Conservation (phyloP, 345 rosid genomes). For the Camelina hispida region DNA sequence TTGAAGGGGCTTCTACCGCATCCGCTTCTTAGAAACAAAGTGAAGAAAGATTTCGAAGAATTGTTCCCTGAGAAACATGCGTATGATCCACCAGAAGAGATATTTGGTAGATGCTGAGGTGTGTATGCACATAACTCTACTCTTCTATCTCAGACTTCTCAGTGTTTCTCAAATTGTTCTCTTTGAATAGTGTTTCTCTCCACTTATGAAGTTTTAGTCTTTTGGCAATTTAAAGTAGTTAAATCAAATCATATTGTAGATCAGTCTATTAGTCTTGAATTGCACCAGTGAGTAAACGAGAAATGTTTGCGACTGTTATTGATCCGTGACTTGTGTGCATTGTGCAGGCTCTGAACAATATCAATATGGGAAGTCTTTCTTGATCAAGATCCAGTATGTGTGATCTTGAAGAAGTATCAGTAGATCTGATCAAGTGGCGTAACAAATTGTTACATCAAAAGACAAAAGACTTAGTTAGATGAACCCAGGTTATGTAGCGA, state of each 20-base stretch:
- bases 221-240: slow-evolving; percentile 4
- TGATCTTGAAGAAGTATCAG: not conserved
- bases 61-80: slow-evolving; percentile 86
- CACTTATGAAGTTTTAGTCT: slow-evolving; percentile 16
- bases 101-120: slow-evolving; percentile 72
- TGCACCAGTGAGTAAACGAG: not conserved
- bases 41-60: slow-evolving; percentile 92
- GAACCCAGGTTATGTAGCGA: slow-evolving; percentile 3
- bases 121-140: slow-evolving; percentile 21
- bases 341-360: not conserved
- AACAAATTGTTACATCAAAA: slow-evolving; percentile 6
- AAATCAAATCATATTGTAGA: not conserved
- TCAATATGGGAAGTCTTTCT: not conserved
- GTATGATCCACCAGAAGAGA: slow-evolving; percentile 94
- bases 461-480: not conserved
- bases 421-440: slow-evolving; percentile 1
- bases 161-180: slow-evolving; percentile 23
- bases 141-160: slow-evolving; percentile 11
- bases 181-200: not conserved
- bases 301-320: slow-evolving; percentile 7
- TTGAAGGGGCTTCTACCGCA: slow-evolving; percentile 89
- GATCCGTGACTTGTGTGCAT: not conserved
- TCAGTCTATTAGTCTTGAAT: slow-evolving; percentile 25
- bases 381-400: not conserved
- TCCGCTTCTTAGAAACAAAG: slow-evolving; percentile 87